These are phyloP conservation scores for Solanum dulcamara DNA, from an alignment of 257 asterid species.

Conservation along the genomic window DNA sequence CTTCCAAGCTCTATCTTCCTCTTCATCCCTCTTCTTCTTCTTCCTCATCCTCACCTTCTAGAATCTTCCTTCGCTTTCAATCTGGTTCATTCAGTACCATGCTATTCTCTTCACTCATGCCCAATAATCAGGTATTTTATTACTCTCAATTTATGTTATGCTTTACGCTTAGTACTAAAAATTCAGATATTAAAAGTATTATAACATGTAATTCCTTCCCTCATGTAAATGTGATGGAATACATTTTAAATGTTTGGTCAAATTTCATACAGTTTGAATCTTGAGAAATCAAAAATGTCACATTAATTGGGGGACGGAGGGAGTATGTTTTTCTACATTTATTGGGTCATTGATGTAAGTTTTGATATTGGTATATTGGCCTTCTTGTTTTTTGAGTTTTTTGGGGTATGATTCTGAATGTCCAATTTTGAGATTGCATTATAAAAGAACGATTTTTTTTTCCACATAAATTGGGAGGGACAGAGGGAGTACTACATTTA, in stretches of 20 bases:
- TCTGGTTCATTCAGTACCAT: constrained; percentile 7
- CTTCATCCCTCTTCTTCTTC: neutral
- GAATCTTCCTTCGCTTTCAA: constrained; percentile 9
- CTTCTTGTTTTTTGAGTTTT: too few species aligned
- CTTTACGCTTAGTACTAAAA: neutral
- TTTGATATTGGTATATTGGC: neutral
- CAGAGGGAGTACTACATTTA: neutral
- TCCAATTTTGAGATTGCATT: neutral
- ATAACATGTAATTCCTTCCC: neutral
- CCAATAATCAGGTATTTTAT: constrained; percentile 43
- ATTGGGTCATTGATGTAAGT: neutral
- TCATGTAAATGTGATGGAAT: neutral
- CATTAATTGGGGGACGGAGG: neutral
- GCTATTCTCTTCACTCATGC: constrained; percentile 23
- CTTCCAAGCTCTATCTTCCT: constrained; percentile 1
- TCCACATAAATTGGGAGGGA: neutral
- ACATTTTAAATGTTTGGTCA: neutral
- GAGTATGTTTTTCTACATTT: neutral
- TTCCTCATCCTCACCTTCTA: neutral
- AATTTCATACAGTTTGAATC: neutral
- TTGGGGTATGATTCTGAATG: neutral
- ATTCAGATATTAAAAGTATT: neutral
- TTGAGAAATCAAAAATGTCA: neutral
- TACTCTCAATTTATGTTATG: neutral
- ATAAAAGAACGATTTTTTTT: neutral